phyloP scores from a whole-genome alignment of 371 early-diverging fungal species.

The Sporodiniella umbellata region DNA sequence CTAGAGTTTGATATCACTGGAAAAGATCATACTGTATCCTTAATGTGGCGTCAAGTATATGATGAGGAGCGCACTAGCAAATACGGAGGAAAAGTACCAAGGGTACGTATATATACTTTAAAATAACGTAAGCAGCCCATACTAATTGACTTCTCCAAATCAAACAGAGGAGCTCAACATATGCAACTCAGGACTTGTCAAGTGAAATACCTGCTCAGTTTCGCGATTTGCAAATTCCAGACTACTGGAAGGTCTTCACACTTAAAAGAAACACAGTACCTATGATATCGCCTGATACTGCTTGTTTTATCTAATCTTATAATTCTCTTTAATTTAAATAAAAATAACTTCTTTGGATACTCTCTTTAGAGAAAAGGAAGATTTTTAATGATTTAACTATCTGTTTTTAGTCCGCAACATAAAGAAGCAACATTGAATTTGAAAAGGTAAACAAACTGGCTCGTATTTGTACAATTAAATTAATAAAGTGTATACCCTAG shows the following conservation, averaged over 20 bases:
- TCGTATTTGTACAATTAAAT: too few species aligned
- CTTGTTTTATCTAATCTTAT: constrained; percentile 7
- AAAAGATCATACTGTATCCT: constrained; percentile 14
- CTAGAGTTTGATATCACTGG: constrained; percentile 10
- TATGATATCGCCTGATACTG: constrained; percentile 25
- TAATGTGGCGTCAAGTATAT: constrained; percentile 34
- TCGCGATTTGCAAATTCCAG: constrained; percentile 30
- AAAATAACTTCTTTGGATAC: too few species aligned
- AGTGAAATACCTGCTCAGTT: constrained; percentile 29
- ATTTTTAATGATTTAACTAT: too few species aligned
- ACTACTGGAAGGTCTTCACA: constrained; percentile 36
- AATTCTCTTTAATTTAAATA: too few species aligned
- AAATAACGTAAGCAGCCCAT: too few species aligned
- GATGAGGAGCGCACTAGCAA: constrained; percentile 14
- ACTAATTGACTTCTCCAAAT: constrained; percentile 1
- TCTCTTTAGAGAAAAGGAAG: too few species aligned
- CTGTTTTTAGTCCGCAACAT: too few species aligned
- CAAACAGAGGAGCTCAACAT: constrained; percentile 12
- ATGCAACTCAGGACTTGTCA: constrained; percentile 18
- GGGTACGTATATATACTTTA: too few species aligned
- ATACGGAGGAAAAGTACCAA: constrained; percentile 30
- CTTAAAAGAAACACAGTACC: constrained; percentile 31
- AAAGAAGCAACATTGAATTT: too few species aligned
- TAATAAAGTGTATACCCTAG: too few species aligned
- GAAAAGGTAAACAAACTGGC: too few species aligned